Base-by-base conservation (phyloP, 2,329 filamentous ascomycete genomes). In the Colletotrichum cordylinicola region DNA sequence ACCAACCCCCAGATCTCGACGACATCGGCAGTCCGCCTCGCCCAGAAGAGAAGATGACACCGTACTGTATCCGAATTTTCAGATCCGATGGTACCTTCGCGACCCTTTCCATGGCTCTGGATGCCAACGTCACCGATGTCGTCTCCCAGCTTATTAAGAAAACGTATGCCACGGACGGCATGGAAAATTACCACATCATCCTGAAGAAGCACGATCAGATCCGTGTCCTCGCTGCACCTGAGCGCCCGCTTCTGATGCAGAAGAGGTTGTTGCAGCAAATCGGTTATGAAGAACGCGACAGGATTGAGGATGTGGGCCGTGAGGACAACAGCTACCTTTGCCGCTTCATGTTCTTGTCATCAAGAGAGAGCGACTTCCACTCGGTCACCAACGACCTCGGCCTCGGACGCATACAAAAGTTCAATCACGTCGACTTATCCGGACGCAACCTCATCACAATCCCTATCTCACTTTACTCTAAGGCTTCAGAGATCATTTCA, bases 311-410 rank as follows among this genome's bases (percentile, higher is more conserved):
- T 77, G 92, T 99, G 68, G 97, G 97, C 33, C 93, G 97, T 73
- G 97, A 99, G 84, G 97, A 99, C 87, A 98, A 98, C 84, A 98
- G 96, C 82, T 99, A 98, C 80, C 90, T 99, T 15, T 98, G 96
- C 82, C 94, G 97, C 8, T 98, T 99, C 86, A 95, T 97, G 75
- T 99, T 99, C 84, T 88, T 98, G 74, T 96, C 96, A 18, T 94
- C 94, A 24, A 95, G 96, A 81, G 94, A 98, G 83, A 96, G 93
- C 82, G 95, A 96, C 65, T 96, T 91, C 80, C 92, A 93, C 77
- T 90, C 93, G 58, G 86, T 84, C 76, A 86, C 84, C 24, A 92
- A 90, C 76, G 96, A 98, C 80, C 91, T 96, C 66, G 94, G 94
- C 31, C 92, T 98, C 78, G 93, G 91, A 82, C 96, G 95, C 81